These are phyloP conservation scores for Phaffia rhodozyma DNA, from an alignment of 1,284 basidiomycete genomes.

Conservation along the genomic window DNA sequence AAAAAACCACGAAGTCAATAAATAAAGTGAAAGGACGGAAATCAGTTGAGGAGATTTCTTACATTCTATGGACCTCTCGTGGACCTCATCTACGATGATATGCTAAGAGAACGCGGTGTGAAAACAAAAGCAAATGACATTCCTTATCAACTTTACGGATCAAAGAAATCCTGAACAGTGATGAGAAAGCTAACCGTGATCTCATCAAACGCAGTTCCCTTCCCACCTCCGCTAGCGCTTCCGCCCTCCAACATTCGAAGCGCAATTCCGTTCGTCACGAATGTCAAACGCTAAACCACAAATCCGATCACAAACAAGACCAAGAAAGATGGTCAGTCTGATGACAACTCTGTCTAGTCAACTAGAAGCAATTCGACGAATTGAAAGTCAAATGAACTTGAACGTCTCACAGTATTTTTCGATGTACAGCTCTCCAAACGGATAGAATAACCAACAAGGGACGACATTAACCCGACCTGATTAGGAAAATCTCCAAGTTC, in stretches of 20 bases:
- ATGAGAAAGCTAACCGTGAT: constrained; percentile 54
- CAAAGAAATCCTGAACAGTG: constrained; percentile 19
- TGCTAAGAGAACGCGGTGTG: constrained; percentile 41
- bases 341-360: neutral
- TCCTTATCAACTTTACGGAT: constrained; percentile 23
- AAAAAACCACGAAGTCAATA: neutral
- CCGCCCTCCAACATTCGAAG: constrained; percentile 83
- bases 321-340: neutral
- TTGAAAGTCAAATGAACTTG: no score
- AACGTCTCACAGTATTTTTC: constrained; percentile 47
- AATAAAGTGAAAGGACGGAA: neutral
- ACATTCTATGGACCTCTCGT: constrained; percentile 90
- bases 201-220: constrained; percentile 75
- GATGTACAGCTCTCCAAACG: constrained; percentile 81
- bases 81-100: constrained; percentile 81
- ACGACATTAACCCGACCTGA: constrained; percentile 63
- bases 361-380: neutral
- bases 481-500: constrained; percentile 81
- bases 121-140: neutral
- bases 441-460: constrained; percentile 90
- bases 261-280: constrained; percentile 91
- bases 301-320: no score
- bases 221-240: constrained; percentile 49
- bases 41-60: neutral
- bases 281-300: constrained; percentile 46